Conservation (phyloP, 208 protist genomes). For the Acanthamoeba royreba region DNA sequence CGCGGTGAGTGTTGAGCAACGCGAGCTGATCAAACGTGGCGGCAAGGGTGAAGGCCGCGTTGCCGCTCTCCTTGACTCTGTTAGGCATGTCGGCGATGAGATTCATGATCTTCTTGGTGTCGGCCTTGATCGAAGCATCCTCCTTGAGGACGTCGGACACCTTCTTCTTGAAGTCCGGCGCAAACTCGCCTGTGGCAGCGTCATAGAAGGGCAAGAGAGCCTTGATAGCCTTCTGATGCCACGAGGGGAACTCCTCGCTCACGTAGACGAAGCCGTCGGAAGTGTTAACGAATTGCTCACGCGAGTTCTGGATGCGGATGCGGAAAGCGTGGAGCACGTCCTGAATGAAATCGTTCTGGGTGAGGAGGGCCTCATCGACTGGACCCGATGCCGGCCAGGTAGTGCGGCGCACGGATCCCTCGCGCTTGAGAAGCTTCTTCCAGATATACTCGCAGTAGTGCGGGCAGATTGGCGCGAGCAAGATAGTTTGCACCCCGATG, state of each 20-base stretch:
- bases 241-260: slow-evolving; percentile 73
- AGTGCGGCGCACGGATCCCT: background rate
- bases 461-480: slow-evolving; percentile 95
- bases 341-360: slow-evolving; percentile 83
- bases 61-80: background rate
- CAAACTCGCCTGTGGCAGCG: background rate
- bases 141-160: slow-evolving; percentile 74
- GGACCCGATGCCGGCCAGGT: slow-evolving; percentile 75
- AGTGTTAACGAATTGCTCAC: slow-evolving; percentile 80
- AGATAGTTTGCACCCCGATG: slow-evolving; percentile 90
- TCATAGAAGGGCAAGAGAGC: slow-evolving; percentile 61
- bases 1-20: slow-evolving; percentile 21
- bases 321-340: slow-evolving; percentile 87
- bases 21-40: slow-evolving; percentile 36
- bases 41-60: slow-evolving; percentile 14
- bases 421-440: slow-evolving; percentile 81
- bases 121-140: slow-evolving; percentile 81
- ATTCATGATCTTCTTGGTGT: slow-evolving; percentile 87
- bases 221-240: slow-evolving; percentile 84
- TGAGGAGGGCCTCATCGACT: slow-evolving; percentile 82
- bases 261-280: slow-evolving; percentile 84
- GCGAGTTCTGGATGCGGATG: background rate
- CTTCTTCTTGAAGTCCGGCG: slow-evolving; percentile 70
- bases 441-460: slow-evolving; percentile 96
- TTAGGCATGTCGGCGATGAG: slow-evolving; percentile 75